Conservation (phyloP, 2,329 filamentous ascomycete species). For the Botrytis hyacinthi region DNA sequence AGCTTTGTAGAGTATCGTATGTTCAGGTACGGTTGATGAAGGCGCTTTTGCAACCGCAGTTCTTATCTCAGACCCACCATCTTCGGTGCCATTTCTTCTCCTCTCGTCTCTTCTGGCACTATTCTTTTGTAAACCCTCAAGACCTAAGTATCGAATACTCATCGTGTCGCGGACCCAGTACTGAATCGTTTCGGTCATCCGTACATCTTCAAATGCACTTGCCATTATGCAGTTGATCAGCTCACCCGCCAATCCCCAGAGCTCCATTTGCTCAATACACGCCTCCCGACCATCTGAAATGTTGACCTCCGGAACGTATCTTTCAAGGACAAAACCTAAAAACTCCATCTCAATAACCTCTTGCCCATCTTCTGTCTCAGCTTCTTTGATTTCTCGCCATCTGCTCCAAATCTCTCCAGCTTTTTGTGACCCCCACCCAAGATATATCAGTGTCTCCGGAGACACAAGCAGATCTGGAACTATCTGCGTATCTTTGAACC, state of each 20-base stretch:
- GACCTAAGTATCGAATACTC: background rate
- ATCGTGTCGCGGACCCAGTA: background rate
- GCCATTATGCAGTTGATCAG: background rate
- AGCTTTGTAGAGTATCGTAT: background rate
- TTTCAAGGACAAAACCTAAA: background rate
- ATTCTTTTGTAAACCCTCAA: background rate
- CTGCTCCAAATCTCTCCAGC: background rate
- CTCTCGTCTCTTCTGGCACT: background rate
- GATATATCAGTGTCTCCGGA: background rate
- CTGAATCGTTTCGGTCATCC: background rate
- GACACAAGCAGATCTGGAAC: background rate
- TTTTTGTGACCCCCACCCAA: background rate
- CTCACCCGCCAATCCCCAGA: background rate
- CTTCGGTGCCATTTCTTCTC: background rate
- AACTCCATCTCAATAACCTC: background rate
- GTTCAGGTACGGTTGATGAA: background rate
- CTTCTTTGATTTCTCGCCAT: background rate
- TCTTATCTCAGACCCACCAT: background rate
- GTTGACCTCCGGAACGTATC: background rate
- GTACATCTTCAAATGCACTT: background rate
- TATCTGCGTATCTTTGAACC: background rate
- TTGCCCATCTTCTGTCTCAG: background rate
- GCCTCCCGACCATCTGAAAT: background rate
- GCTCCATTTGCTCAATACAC: background rate
- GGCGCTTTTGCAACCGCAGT: background rate